Evolutionary conservation across 2,329 filamentous ascomycete genomes (phyloP), one percentile per base, ranked within the genome.

Genomic region (Hypocrella siamensis): DNA sequence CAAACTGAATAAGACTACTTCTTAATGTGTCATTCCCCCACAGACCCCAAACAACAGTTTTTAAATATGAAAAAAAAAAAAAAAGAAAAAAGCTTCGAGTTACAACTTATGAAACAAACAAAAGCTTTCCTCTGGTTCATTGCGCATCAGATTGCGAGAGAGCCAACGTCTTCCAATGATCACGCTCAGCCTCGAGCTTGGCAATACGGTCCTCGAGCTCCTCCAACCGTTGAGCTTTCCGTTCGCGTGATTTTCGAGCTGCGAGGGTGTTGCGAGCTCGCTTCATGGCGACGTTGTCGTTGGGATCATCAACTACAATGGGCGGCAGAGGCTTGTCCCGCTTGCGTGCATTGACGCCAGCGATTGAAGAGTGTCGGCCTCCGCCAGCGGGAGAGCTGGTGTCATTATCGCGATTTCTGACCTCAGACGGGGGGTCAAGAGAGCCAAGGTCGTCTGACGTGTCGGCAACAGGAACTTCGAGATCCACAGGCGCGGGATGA

Each of bases 261-360:
- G 88, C 88, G 53, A 92, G 70, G 7, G 85, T 93, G 55, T 94
- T 96, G 43, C 85, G 79, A 31, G 85, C 86, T 53, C 88, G 81
- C 75, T 94, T 94, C 66, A 86, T 71, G 15, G 83, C 84, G n/a
- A 79, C 53, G 8, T 69, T 70, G 47, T 94, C 86, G 26, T 45
- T 59, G 1, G 75, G 70, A 43, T 94, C 82, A 18, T 77, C 71
- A 24, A 85, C 70, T 38, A 79, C 61, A 51, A 93, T 86, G 6
- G 78, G 76, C 39, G 80, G 77, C 34, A 93, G 63, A 39, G 79
- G 76, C 66, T 86, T 88, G 49, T 83, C 75, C 40, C 82, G 79
- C 52, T 80, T 77, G 42, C 81, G 79, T 45, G 79, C 60, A 48
- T 59, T 70, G 34, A 92, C 75, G 38, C 82, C 82, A 42, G 77